Conservation (phyloP, 441 rosid genomes). For the Erodium texanum region DNA sequence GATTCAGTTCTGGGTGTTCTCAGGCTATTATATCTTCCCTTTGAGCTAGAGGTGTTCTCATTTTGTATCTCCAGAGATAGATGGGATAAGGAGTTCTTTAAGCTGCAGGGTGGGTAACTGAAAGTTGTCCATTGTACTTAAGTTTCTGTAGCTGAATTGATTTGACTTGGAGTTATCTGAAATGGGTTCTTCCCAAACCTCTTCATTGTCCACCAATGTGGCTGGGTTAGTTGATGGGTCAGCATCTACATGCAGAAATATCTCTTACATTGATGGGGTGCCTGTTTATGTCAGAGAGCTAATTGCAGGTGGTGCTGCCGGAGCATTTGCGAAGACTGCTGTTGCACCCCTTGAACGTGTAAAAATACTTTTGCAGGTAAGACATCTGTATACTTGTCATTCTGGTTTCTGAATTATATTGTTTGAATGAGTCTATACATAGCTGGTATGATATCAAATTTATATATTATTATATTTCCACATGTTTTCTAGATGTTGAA, state of each 20-base stretch:
- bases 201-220: slow-evolving; percentile 52
- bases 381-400: background rate
- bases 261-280: slow-evolving; percentile 43
- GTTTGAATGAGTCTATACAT: background rate
- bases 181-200: slow-evolving; percentile 66
- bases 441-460: background rate
- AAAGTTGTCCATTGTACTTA: background rate
- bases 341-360: slow-evolving; percentile 90
- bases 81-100: slow-evolving; percentile 72
- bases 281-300: slow-evolving; percentile 84
- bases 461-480: background rate
- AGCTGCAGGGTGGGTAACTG: slow-evolving; percentile 46
- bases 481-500: background rate
- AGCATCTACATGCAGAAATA: slow-evolving; percentile 29
- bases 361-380: slow-evolving; percentile 89
- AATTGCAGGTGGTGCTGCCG: slow-evolving; percentile 94
- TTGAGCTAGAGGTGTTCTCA: slow-evolving; percentile 24
- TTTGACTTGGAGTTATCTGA: slow-evolving; percentile 12
- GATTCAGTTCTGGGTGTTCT: slow-evolving; percentile 46
- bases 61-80: slow-evolving; percentile 59
- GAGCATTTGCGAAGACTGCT: slow-evolving; percentile 85
- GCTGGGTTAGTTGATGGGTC: slow-evolving; percentile 49
- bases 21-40: slow-evolving; percentile 39
- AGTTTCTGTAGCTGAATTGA: slow-evolving; percentile 14
- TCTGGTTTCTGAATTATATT: background rate